These are phyloP conservation scores for Neckera pumila DNA, from an alignment of 225 moss, liverwort and hornwort genomes.

Conservation along the genomic window DNA sequence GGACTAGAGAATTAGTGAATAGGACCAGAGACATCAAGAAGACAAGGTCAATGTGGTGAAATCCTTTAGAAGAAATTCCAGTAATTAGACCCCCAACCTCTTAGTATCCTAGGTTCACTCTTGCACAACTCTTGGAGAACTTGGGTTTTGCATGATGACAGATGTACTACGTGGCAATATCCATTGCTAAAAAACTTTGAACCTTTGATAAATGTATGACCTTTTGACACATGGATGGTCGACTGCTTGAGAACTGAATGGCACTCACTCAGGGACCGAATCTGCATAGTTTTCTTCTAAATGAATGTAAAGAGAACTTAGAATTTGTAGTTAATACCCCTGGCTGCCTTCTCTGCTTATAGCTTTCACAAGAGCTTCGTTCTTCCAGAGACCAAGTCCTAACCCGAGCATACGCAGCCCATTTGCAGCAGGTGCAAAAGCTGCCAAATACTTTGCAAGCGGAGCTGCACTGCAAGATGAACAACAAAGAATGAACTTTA, in stretches of 20 bases:
- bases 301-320: not conserved
- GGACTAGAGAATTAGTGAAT: not conserved
- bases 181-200: not conserved
- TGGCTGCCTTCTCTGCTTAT: constrained; percentile 60
- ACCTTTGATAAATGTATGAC: not conserved
- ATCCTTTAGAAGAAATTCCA: not conserved
- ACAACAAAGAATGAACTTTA: not conserved
- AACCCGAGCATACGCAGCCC: constrained; percentile 52
- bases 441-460: constrained; percentile 56
- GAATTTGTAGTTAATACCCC: constrained; percentile 13
- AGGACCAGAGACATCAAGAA: not conserved
- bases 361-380: constrained; percentile 69
- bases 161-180: not conserved
- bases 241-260: not conserved
- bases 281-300: not conserved
- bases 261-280: not conserved
- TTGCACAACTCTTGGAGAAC: not conserved
- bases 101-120: not conserved
- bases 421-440: constrained; percentile 59
- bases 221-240: not conserved
- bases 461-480: constrained; percentile 34
- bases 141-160: not conserved
- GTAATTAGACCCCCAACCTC: not conserved
- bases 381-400: constrained; percentile 55
- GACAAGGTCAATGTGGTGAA: not conserved